A percentile compares a stretch with the other conserved stretches of the same genome.
These are phyloP conservation scores for Nephelium lappaceum DNA, from an alignment of 345 rosid genomes.

Conservation along the genomic window DNA sequence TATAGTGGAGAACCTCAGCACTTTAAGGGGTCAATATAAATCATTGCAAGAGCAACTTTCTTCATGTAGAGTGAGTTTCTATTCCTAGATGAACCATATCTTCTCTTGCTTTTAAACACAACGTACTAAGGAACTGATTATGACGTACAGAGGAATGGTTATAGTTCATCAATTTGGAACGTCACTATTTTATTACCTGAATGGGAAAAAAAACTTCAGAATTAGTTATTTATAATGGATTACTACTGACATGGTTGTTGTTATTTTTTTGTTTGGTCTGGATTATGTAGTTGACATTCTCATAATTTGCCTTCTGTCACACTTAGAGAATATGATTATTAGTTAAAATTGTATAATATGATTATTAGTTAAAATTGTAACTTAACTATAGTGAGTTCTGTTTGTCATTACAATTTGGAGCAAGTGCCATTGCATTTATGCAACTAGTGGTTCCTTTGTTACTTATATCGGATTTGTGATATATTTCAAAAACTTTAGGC, in stretches of 20 bases:
- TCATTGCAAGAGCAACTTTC: conserved; percentile 77
- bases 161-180: no score
- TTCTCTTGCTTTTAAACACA: neutral
- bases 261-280: neutral
- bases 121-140: neutral
- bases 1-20: conserved; percentile 72
- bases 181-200: no score
- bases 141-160: neutral
- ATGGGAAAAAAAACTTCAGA: neutral
- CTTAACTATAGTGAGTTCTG: neutral
- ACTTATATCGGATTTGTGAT: conserved; percentile 1
- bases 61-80: conserved; percentile 64
- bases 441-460: neutral
- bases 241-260: no score
- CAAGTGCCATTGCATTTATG: neutral
- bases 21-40: conserved; percentile 71
- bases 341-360: neutral
- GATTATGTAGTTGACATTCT: neutral
- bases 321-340: neutral
- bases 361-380: neutral
- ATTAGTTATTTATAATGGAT: neutral
- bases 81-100: conserved; percentile 11
- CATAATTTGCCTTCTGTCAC: neutral
- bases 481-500: conserved; percentile 46
- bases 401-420: neutral